Percentiles rank a stretch among this genome's conserved stretches.
Conservation (phyloP, 2,329 filamentous ascomycete genomes). For the Colletotrichum cordylinicola region DNA sequence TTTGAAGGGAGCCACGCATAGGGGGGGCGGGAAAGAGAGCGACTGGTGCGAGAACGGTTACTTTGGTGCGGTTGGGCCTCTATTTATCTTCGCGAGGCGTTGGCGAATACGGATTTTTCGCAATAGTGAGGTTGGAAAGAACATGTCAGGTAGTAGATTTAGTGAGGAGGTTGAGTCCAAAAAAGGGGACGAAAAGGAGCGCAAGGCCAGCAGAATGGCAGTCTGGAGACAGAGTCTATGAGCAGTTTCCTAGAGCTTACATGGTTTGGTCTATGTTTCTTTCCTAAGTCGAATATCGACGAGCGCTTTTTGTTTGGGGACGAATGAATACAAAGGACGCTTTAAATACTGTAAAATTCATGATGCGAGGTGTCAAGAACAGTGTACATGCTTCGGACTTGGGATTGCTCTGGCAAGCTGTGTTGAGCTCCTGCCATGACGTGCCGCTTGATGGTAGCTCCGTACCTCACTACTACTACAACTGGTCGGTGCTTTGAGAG, state of each 20-base stretch:
- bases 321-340: neutral
- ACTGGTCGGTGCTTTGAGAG: conserved; percentile 9
- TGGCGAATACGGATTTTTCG: conserved; percentile 19
- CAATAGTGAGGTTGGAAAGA: neutral
- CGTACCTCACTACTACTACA: neutral
- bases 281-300: neutral
- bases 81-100: conserved; percentile 19
- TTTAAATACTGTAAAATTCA: neutral
- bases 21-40: neutral
- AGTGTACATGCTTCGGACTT: neutral
- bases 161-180: neutral
- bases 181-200: conserved; percentile 18
- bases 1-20: neutral
- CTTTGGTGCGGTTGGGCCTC: conserved; percentile 2
- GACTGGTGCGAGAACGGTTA: neutral
- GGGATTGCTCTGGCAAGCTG: neutral
- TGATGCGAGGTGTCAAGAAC: neutral
- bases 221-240: conserved; percentile 17
- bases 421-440: neutral
- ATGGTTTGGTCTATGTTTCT: conserved; percentile 17
- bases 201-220: conserved; percentile 7
- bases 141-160: neutral
- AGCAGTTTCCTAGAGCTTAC: conserved; percentile 23
- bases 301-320: neutral
- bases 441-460: neutral